Conservation (phyloP, 2,329 filamentous ascomycete species). For the Xylariaceae sp. region DNA sequence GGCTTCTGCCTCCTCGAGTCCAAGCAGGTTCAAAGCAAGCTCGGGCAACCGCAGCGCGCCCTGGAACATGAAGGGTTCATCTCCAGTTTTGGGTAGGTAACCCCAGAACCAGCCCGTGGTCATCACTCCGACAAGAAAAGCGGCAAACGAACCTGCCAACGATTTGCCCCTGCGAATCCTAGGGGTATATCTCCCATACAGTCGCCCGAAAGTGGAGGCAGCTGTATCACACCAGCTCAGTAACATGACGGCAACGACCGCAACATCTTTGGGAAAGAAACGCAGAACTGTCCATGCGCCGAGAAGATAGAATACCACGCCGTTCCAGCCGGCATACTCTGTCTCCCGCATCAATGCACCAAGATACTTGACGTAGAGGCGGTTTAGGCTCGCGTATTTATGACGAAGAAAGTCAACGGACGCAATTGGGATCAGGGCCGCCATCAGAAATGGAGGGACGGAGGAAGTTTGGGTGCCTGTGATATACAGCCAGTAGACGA, state of each 20-base stretch:
- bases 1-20: conserved; percentile 56
- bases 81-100: conserved; percentile 68
- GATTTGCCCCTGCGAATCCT: conserved; percentile 85
- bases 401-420: conserved; percentile 80
- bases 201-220: conserved; percentile 86
- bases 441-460: conserved; percentile 83
- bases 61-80: conserved; percentile 79
- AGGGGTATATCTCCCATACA: conserved; percentile 87
- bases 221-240: conserved; percentile 98
- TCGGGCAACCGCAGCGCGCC: conserved; percentile 70
- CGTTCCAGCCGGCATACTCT: conserved; percentile 91
- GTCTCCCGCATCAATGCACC: conserved; percentile 96
- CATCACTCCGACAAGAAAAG: conserved; percentile 76
- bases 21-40: conserved; percentile 56
- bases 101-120: conserved; percentile 89
- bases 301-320: conserved; percentile 93
- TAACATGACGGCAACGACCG: conserved; percentile 82
- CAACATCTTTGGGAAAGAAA: conserved; percentile 91
- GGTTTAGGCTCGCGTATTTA: conserved; percentile 76
- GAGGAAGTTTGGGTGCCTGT: conserved; percentile 71
- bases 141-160: conserved; percentile 81
- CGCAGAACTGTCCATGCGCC: conserved; percentile 83
- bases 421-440: conserved; percentile 78
- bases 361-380: conserved; percentile 77
- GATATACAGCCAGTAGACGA: conserved; percentile 83